phyloP scores from a whole-genome alignment of 2,329 filamentous ascomycete species.

The Dactylellina leptospora region DNA sequence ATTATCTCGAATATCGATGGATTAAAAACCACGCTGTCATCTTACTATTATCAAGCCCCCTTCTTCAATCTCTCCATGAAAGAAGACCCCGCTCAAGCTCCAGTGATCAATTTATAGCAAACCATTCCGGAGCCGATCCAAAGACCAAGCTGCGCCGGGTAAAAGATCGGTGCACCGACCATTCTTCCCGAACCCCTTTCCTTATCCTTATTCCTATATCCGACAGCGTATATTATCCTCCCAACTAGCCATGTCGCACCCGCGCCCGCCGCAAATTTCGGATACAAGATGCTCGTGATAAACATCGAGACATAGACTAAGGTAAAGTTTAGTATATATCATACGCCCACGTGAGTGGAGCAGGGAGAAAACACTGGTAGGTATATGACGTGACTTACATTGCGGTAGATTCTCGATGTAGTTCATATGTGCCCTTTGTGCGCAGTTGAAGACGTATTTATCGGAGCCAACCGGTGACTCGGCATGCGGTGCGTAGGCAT shows the following conservation, averaged over 20 bases:
- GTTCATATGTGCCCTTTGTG: constrained; percentile 71
- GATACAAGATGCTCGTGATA: constrained; percentile 68
- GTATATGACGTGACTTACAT: constrained; percentile 11
- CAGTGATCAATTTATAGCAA: constrained; percentile 24
- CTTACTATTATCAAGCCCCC: no score
- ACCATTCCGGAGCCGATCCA: constrained; percentile 26
- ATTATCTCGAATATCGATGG: no score
- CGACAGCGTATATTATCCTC: constrained; percentile 67
- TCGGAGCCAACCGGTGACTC: constrained; percentile 67
- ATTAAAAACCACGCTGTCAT: no score
- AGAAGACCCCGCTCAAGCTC: constrained; percentile 9
- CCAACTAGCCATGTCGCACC: constrained; percentile 67
- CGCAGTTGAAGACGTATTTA: constrained; percentile 71
- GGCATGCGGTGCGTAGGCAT: constrained; percentile 67
- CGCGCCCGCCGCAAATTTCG: constrained; percentile 64
- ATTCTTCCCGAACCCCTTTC: constrained; percentile 54
- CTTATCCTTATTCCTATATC: constrained; percentile 63
- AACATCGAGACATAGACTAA: constrained; percentile 48
- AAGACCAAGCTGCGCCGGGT: constrained; percentile 24
- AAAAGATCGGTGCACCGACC: constrained; percentile 44
- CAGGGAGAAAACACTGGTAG: not conserved
- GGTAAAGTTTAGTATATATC: not conserved
- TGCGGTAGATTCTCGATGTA: constrained; percentile 69
- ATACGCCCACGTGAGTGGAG: not conserved
- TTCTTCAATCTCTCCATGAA: no score